Evolutionary conservation across 2,329 filamentous ascomycete genomes (phyloP).

Genomic region (Magnaporthales sp.): DNA sequence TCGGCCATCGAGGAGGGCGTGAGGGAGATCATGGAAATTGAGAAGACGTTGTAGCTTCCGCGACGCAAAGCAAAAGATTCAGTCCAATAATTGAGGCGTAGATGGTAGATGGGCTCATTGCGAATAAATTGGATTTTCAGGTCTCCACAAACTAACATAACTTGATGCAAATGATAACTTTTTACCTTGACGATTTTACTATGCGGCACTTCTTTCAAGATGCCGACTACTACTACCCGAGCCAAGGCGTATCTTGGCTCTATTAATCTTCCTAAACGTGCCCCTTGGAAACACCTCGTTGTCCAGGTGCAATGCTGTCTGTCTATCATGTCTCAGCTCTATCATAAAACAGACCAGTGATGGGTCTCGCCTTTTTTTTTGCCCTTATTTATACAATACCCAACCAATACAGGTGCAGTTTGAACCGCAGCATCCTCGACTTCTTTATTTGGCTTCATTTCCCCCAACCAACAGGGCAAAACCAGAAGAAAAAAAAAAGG

Average conservation of each 20-base stretch:
- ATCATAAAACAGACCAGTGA: not conserved
- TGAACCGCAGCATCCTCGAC: too few species aligned
- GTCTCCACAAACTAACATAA: not conserved
- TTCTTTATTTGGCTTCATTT: not conserved
- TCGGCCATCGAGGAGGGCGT: constrained; percentile 45
- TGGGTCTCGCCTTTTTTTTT: not conserved
- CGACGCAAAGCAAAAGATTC: not conserved
- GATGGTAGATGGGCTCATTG: not conserved
- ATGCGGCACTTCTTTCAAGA: not conserved
- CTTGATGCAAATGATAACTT: not conserved
- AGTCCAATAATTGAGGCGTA: not conserved
- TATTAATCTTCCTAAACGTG: not conserved
- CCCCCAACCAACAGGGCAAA: not conserved
- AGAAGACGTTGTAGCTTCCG: constrained; percentile 37
- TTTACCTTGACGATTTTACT: not conserved
- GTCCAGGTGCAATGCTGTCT: not conserved
- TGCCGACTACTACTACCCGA: not conserved
- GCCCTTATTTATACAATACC: not conserved
- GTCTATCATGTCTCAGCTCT: not conserved
- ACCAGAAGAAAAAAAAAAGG: not conserved
- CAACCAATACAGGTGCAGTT: not conserved
- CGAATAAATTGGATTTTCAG: not conserved
- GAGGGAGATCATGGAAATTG: constrained; percentile 57
- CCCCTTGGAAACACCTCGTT: not conserved
- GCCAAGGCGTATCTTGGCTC: not conserved